Base-by-base conservation (phyloP, 106 monocot genomes). In the Dioscorea zingiberensis region DNA sequence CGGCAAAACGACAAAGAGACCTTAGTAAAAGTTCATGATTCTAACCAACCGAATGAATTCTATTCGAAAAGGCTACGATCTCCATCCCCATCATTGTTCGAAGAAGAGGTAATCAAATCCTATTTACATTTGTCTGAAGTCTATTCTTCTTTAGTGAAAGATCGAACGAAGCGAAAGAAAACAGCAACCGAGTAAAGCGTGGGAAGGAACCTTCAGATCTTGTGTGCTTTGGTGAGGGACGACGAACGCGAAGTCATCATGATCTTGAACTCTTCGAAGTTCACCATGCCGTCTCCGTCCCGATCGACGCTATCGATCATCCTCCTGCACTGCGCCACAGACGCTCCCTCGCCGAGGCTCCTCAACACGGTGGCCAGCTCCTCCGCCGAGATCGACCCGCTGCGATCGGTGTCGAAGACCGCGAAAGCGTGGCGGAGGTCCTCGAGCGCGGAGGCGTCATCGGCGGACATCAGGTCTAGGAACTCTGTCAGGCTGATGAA, bases 401-500 rank as follows among this genome's bases (percentile, higher is more conserved):
- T 60, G 25, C 69, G 30, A 55, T 81, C 81, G 57, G 69, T 22
- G 47, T 81, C 81, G 76, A 73, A 81, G 14, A 77, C 68, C 2
- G 51, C 21, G 72, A 81, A 81, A 0, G 81, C 81, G 24, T 69
- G 51, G 18, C 49, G 51, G 15, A 81, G 72, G 21, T 81, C 76
- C 64, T 81, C 68, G 64, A 54, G 9, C 46, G 18, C 69, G 11
- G 57, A 68, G 9, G 29, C 29, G 7, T 55, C 63, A 7, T 58
- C 71, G 3, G 25, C 27, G 58, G 62, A n/a, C 48, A 64, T 69
- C 30, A 82, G 57, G 21, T 51, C 76, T 0, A 69, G 44, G 70
- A 84, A 88, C 72, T 88, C 88, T 25, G 47, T 57, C 16, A 70
- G 65, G 69, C 72, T 72, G 25, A 88, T 81, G 72, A 70, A 84